Evolutionary conservation across 495 filamentous ascomycete genomes (phyloP).

Genomic region (Hyaloscypha variabilis): DNA sequence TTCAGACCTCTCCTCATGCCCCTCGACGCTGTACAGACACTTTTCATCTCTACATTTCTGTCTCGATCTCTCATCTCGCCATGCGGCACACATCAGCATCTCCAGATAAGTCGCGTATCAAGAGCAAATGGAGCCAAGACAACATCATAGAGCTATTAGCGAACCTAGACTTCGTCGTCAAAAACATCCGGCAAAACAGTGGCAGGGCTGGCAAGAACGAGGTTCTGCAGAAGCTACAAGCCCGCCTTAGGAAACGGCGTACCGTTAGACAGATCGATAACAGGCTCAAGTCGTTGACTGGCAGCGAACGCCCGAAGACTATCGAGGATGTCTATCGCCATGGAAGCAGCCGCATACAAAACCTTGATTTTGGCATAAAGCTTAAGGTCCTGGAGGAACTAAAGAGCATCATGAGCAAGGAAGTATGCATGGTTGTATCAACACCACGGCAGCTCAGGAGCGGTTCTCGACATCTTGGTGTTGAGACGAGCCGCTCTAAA

Average conservation of each 20-base stretch:
- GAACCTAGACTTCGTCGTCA: not conserved
- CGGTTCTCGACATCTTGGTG: not conserved
- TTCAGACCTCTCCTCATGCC: too few relatives aligned
- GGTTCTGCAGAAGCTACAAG: not conserved
- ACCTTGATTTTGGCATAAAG: not conserved
- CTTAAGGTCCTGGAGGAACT: not conserved
- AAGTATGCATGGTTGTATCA: not conserved
- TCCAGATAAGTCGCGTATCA: not conserved
- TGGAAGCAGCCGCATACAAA: not conserved
- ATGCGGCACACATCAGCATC: not conserved
- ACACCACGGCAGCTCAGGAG: slow-evolving; percentile 3
- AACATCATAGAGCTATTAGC: slow-evolving; percentile 2
- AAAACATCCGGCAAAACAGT: not conserved
- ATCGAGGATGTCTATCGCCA: not conserved
- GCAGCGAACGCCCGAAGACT: not conserved
- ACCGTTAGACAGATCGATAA: not conserved
- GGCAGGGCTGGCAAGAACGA: not conserved
- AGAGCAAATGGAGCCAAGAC: not conserved
- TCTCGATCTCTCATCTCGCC: not conserved
- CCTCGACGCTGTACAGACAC: too few relatives aligned
- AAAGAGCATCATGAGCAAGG: not conserved
- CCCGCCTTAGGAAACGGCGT: not conserved
- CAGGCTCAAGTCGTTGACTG: not conserved
- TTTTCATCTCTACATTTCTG: too few relatives aligned
- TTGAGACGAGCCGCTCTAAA: not conserved